Base-by-base conservation (phyloP, 2,329 filamentous ascomycete genomes). In the Trematosphaeria pertusa region DNA sequence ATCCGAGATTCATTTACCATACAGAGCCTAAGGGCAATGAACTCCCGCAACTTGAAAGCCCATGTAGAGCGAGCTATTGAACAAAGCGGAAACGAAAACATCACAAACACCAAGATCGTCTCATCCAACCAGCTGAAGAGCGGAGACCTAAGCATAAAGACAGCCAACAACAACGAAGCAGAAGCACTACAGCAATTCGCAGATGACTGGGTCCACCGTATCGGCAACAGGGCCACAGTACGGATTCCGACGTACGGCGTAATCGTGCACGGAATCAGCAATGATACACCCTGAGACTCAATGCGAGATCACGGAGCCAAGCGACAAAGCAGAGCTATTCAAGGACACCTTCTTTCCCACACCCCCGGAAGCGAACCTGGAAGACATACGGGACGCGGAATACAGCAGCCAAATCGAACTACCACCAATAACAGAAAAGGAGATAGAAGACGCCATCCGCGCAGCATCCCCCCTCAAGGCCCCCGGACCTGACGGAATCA, bases 101-200 rank as follows among this genome's bases (percentile, higher is more conserved):
- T 58, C 47, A 48, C 10, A 11, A 52, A 37, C 24, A 17, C 56
- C 4, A 60, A 51, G 41, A 48, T 58, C 14, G 30, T 58, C 33
- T 57, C 35, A 9, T 49, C 48, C 26, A 61, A 61, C 41, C 31
- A 59, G 52, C 46, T 59, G 14, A 58, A 58, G 39, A 59, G 58
- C 38, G 37, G 54, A 40, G 49, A 54, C 43, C 43, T 59, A 4
- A 59, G 48, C 31, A 56, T 56, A 5, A 53, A 51, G 35, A 56
- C 42, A 51, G 53, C 37, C 8, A 36, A n/a, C 15, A 58, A 48
- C 26, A 56, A 15, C n/a, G 43, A 58, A 39, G 41, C 44, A 26
- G 41, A 56, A 30, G 49, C 47, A 37, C 49, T 58, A 26, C 7
- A 28, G 32, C 37, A 57, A 34, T 55, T 59, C 30, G 46, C 43